phyloP scores from a whole-genome alignment of 306 rosid genomes.

The Cucurbita maxima region DNA sequence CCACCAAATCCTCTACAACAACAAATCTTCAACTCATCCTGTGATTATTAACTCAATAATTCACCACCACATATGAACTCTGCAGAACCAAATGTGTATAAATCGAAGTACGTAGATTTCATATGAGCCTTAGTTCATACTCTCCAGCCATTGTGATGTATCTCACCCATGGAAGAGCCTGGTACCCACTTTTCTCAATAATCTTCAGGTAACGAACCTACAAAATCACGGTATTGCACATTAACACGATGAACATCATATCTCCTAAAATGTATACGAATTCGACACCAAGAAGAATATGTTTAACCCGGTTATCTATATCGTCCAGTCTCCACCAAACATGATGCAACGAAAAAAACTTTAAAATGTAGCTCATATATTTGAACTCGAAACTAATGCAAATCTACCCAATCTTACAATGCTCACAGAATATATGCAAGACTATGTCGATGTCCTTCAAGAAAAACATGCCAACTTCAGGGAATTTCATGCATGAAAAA shows the following conservation, averaged over 20 bases:
- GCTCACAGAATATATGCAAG: neutral
- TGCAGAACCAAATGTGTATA: neutral
- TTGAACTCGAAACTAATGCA: neutral
- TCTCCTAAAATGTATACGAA: neutral
- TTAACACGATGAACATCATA: neutral
- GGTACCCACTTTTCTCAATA: constrained; percentile 93
- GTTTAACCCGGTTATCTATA: neutral
- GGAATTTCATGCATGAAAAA: neutral
- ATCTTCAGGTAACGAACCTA: constrained; percentile 92
- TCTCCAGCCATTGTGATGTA: constrained; percentile 99
- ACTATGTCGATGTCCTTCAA: neutral
- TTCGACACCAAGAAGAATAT: neutral
- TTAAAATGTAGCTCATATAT: no score
- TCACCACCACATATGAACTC: constrained; percentile 6
- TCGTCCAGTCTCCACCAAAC: neutral
- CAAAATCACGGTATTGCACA: constrained; percentile 9
- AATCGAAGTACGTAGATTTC: constrained; percentile 13
- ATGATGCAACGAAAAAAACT: neutral
- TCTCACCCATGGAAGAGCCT: constrained; percentile 99
- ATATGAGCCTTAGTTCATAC: constrained; percentile 81
- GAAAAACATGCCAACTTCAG: neutral
- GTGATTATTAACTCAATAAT: constrained; percentile 10
- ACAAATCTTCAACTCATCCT: constrained; percentile 2
- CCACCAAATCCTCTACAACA: constrained; percentile 10
- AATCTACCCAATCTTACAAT: neutral